Percentiles rank a stretch among this genome's conserved stretches.
These are phyloP conservation scores for Fusarium begoniae DNA, from an alignment of 2,329 filamentous ascomycete genomes.

Conservation along the genomic window DNA sequence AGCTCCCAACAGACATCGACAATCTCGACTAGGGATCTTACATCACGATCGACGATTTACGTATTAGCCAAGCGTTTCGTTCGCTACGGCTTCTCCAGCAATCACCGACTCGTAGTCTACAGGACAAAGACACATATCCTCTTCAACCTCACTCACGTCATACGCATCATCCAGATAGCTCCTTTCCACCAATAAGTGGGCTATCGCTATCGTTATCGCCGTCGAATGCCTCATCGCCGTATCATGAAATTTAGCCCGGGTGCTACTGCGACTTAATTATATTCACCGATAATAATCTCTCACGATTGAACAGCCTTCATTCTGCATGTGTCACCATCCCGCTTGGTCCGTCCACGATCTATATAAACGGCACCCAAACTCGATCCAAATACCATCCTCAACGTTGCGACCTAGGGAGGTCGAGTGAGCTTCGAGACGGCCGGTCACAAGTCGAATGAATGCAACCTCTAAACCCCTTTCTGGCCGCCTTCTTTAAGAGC, in stretches of 20 bases:
- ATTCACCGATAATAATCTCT: constrained; percentile 6
- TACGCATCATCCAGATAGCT: constrained; percentile 11
- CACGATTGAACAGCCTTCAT: constrained; percentile 10
- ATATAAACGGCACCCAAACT: constrained; percentile 14
- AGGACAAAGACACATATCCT: constrained; percentile 4
- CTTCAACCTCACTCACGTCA: constrained; percentile 20
- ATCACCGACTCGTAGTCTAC: constrained; percentile 1
- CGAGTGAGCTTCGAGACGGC: constrained; percentile 42
- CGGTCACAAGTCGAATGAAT: constrained; percentile 62
- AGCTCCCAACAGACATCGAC: constrained; percentile 39
- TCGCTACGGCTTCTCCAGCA: constrained; percentile 13
- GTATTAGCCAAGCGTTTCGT: constrained; percentile 31
- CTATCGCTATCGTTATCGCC: constrained; percentile 34
- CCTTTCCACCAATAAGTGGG: constrained; percentile 16
- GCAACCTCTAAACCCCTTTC: constrained; percentile 98
- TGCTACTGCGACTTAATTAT: constrained; percentile 24
- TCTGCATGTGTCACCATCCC: constrained; percentile 41
- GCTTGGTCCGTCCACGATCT: constrained; percentile 21
- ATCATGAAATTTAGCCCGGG: constrained; percentile 31
- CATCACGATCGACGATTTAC: constrained; percentile 39
- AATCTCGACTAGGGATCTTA: constrained; percentile 26
- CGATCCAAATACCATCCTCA: constrained; percentile 17
- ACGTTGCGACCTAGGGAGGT: constrained; percentile 39
- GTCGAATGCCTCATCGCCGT: constrained; percentile 36
- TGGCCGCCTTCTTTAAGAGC: constrained; percentile 98